Base-by-base conservation (phyloP, 2,329 filamentous ascomycete genomes). In the Emergomyces orientalis region DNA sequence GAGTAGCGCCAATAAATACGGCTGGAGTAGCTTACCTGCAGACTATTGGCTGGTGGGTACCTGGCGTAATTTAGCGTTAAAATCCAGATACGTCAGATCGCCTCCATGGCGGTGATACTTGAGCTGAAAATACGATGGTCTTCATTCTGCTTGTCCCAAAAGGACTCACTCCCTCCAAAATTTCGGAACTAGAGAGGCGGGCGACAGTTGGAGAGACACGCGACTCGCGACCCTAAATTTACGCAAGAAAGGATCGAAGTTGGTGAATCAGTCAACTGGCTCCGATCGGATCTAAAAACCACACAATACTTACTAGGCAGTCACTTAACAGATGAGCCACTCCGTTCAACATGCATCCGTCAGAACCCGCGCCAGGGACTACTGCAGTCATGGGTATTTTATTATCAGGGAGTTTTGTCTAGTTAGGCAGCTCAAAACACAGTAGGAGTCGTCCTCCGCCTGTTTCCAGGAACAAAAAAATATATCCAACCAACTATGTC, bases 401-500 rank as follows among this genome's bases (percentile, higher is more conserved):
- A 27, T 51, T 17, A 30, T 25, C 47, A 49, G 47, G 52, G 17
- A 55, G 30, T 22, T 22, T n/a, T 3, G 8, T 14, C 2, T 2
- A 39, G 34, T 41, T 17, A 57, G 41, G 54, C 54, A 34, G 54
- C 54, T 57, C 34, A 57, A 57, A 57, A 57, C 22, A 9, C 19
- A 34, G 13, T n/a, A 37, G 49, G 25, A 39, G 9, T 27, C 22
- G 37, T 14, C n/a, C 5, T 8, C 11, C 14, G 49, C 14, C 19
- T 17, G 49, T 52, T 22, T 32, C 22, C 54, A 57, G 54, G 54
- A 41, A 57, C 54, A 37, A 37, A 37, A 37, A 27, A 57, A 34
- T 41, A n/a, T n/a, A n/a, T 22, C 11, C 32, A 39, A 17, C 52
- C 32, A 22, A 5, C 14, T 22, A n/a, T n/a, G 54, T 39, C 32